Evolutionary conservation across 805 yeast species (phyloP).

Genomic region (Candida hungchunana): DNA sequence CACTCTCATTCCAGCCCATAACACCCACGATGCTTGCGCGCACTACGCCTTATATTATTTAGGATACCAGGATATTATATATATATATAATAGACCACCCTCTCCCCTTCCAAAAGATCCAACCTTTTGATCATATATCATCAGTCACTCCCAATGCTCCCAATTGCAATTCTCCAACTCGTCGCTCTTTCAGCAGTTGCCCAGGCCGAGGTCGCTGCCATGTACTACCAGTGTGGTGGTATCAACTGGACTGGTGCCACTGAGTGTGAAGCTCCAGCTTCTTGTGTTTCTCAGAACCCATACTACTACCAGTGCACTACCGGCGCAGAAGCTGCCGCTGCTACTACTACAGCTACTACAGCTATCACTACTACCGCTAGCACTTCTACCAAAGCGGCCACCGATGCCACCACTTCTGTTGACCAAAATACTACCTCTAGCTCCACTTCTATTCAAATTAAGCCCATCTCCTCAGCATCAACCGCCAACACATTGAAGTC

Average conservation of each 20-base stretch:
- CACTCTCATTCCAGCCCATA: too few species aligned
- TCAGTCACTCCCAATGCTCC: too few species aligned
- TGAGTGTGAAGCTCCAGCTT: conserved; percentile 20
- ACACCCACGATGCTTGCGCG: too few species aligned
- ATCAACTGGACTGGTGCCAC: conserved; percentile 4
- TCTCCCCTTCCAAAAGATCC: too few species aligned
- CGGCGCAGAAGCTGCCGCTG: neutral
- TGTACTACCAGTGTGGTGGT: conserved; percentile 16
- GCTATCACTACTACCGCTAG: neutral
- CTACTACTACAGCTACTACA: neutral
- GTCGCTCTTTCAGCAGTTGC: too few species aligned
- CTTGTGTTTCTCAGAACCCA: neutral
- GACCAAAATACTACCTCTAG: conserved; percentile 1
- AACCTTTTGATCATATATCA: too few species aligned
- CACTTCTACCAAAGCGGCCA: neutral
- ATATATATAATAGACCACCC: too few species aligned
- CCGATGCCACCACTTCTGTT: neutral
- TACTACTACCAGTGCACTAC: conserved; percentile 1
- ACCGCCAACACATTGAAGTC: too few species aligned
- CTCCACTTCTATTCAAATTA: neutral
- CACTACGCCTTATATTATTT: too few species aligned
- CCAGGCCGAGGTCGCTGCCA: too few species aligned
- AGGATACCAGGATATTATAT: too few species aligned
- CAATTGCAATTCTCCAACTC: too few species aligned
- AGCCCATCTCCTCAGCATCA: conserved; percentile 5